These are phyloP conservation scores for Venustampulla echinocandica DNA, from an alignment of 495 filamentous ascomycete species.

Conservation along the genomic window DNA sequence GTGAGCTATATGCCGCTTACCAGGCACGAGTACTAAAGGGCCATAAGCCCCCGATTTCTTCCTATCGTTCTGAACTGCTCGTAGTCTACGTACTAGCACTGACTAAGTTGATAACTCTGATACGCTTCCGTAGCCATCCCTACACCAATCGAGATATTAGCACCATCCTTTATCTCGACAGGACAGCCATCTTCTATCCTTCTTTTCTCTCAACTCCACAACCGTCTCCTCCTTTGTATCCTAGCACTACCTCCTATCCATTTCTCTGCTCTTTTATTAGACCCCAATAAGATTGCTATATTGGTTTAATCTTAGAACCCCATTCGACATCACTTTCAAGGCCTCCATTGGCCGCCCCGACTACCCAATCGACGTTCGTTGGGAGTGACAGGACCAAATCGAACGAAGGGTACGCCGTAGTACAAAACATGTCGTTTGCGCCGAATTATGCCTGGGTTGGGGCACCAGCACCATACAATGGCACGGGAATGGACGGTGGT, in stretches of 20 bases:
- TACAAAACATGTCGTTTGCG: background rate
- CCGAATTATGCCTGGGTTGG: conserved; percentile 68
- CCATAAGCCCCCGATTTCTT: background rate
- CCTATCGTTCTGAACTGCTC: background rate
- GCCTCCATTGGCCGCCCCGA: conserved; percentile 2
- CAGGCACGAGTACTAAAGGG: conserved; percentile 1
- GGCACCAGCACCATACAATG: conserved; percentile 63
- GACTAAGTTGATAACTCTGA: background rate
- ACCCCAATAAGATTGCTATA: background rate
- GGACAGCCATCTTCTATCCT: background rate
- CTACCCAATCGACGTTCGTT: background rate
- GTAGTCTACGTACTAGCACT: background rate
- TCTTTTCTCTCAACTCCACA: background rate
- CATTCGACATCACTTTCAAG: background rate
- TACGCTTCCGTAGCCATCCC: background rate
- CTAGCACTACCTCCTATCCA: background rate
- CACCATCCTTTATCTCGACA: background rate
- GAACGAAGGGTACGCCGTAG: background rate
- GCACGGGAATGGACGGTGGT: conserved; percentile 69
- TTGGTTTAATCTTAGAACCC: background rate
- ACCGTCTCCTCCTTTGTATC: background rate
- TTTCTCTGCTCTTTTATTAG: background rate
- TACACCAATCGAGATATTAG: background rate
- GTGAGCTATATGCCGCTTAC: too few species aligned
- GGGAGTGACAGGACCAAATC: conserved; percentile 2